Percentiles rank a stretch among this genome's conserved stretches.
phyloP scores from a whole-genome alignment of 2,329 filamentous ascomycete species.

The Nothophaeocryptopus gaeumannii region DNA sequence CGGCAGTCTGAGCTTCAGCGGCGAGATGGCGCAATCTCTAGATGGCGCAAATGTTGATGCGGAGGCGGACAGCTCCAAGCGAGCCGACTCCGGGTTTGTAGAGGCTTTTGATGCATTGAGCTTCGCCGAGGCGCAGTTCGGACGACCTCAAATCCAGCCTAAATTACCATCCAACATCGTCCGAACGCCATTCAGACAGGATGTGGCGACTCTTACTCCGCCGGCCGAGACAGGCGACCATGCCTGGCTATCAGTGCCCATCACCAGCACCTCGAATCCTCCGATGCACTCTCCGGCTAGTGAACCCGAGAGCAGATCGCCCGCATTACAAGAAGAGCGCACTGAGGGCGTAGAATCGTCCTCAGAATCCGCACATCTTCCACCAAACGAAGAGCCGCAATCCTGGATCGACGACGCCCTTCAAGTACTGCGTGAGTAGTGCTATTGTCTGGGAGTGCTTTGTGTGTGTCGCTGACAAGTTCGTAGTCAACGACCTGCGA shows the following conservation, averaged over 20 bases:
- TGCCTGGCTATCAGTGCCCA: slow-evolving; percentile 37
- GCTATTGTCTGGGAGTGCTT: neutral
- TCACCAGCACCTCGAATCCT: slow-evolving; percentile 36
- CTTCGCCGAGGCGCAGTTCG: slow-evolving; percentile 3
- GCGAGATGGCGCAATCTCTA: neutral
- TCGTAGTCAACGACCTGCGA: slow-evolving; percentile 40
- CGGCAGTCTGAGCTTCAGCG: slow-evolving; percentile 24
- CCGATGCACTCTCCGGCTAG: slow-evolving; percentile 40
- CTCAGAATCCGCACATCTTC: too few species aligned
- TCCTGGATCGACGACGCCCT: slow-evolving; percentile 32
- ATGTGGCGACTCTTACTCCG: slow-evolving; percentile 46
- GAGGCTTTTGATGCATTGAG: slow-evolving; percentile 14
- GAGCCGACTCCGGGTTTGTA: slow-evolving; percentile 7
- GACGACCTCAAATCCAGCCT: slow-evolving; percentile 6
- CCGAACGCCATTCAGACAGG: slow-evolving; percentile 31
- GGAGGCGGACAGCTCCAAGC: neutral
- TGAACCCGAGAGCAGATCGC: too few species aligned
- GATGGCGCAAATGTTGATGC: neutral
- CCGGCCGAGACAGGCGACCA: slow-evolving; percentile 43
- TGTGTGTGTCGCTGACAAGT: neutral
- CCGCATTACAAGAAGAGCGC: too few species aligned
- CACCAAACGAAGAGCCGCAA: neutral
- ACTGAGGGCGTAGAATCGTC: too few species aligned
- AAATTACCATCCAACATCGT: slow-evolving; percentile 25
- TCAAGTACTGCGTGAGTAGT: slow-evolving; percentile 29